Evolutionary conservation across 2,329 filamentous ascomycete genomes (phyloP).

Genomic region (Mollisia scopiformis): DNA sequence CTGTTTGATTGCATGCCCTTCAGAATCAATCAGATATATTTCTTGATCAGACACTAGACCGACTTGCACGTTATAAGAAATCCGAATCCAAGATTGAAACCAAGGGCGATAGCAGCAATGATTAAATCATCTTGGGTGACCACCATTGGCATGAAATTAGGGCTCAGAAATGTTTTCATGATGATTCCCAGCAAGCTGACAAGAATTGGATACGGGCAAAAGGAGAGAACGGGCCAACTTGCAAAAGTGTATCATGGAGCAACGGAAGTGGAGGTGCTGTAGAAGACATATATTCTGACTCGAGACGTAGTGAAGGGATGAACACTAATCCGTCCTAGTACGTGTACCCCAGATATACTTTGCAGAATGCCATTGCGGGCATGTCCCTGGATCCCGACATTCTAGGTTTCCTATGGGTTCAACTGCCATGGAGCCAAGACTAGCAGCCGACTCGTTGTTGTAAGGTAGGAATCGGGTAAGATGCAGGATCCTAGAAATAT

Average conservation of each 20-base stretch:
- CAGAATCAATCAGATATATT: constrained; percentile 31
- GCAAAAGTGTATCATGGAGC: neutral
- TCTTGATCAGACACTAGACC: neutral
- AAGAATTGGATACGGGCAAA: neutral
- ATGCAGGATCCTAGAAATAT: neutral
- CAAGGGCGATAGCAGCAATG: constrained; percentile 42
- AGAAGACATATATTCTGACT: neutral
- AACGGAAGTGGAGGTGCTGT: neutral
- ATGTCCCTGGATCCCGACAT: neutral
- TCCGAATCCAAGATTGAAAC: constrained; percentile 42
- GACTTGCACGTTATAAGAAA: constrained; percentile 21
- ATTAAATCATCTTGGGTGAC: constrained; percentile 35
- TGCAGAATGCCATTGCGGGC: neutral
- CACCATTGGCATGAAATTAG: constrained; percentile 11
- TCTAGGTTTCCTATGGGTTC: neutral
- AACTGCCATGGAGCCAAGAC: neutral
- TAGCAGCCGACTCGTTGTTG: neutral
- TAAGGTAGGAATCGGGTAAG: neutral
- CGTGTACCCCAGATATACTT: neutral
- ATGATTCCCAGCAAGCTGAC: neutral
- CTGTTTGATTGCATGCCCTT: constrained; percentile 40
- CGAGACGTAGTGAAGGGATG: neutral
- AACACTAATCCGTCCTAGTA: neutral
- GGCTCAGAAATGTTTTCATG: constrained; percentile 20
- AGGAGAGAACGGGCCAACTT: neutral